Evolutionary conservation across 768 basidiomycete species (phyloP).

Genomic region (Rhodocollybia butyracea): DNA sequence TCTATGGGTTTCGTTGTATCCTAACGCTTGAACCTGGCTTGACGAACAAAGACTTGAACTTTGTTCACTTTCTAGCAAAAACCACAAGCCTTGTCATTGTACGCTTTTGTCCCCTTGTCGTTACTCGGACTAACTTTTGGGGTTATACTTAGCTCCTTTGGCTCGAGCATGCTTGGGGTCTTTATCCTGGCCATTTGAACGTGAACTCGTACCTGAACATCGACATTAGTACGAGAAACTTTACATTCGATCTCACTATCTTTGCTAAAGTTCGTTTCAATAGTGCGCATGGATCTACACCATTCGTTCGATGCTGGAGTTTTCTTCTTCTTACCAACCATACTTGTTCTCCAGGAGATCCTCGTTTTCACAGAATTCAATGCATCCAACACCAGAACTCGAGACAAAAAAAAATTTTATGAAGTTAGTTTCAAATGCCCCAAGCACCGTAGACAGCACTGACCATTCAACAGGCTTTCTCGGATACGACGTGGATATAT

Average conservation of each 20-base stretch:
- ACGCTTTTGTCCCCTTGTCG: not conserved
- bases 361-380: slow-evolving; percentile 1
- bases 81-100: not conserved
- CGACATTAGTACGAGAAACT: not conserved
- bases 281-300: slow-evolving; percentile 6
- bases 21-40: not conserved
- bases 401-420: slow-evolving; percentile 2
- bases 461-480: not conserved
- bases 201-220: slow-evolving; percentile 1
- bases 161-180: slow-evolving; percentile 1
- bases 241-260: not conserved
- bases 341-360: not conserved
- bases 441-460: not conserved
- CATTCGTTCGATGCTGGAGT: slow-evolving; percentile 2
- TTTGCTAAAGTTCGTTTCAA: not conserved
- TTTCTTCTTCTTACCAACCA: not conserved
- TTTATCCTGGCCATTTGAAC: slow-evolving; percentile 2
- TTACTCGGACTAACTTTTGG: not conserved
- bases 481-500: not conserved
- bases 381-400: not conserved
- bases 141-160: not conserved
- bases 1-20: slow-evolving; percentile 1
- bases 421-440: not conserved
- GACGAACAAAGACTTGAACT: slow-evolving; percentile 1
- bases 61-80: slow-evolving; percentile 2